Conservation (phyloP, 2,329 filamentous ascomycete genomes). For the Zymoseptoria ardabiliae region DNA sequence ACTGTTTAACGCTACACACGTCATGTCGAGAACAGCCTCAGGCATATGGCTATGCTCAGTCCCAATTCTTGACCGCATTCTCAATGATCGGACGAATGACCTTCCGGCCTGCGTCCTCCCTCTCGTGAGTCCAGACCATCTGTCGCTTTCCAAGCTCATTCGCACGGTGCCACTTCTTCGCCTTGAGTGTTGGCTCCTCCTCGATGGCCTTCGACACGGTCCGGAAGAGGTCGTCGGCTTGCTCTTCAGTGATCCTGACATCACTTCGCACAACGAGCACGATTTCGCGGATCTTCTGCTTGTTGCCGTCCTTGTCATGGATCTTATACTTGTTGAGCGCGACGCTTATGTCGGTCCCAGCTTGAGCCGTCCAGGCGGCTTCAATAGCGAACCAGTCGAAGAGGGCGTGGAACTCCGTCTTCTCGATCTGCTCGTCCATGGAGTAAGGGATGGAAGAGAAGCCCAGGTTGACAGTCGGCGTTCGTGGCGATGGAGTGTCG, state of each 20-base stretch:
- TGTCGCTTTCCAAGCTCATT: constrained; percentile 37
- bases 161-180: constrained; percentile 39
- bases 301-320: constrained; percentile 32
- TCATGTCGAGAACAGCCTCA: neutral
- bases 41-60: constrained; percentile 11
- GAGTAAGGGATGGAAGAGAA: constrained; percentile 42
- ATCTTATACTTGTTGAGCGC: constrained; percentile 42
- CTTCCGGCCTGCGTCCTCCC: constrained; percentile 36
- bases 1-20: neutral
- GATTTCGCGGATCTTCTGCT: constrained; percentile 42
- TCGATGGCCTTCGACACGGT: constrained; percentile 37
- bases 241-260: constrained; percentile 37
- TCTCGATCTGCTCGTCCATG: constrained; percentile 39
- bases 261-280: constrained; percentile 40
- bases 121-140: constrained; percentile 41
- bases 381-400: constrained; percentile 45
- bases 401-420: constrained; percentile 41
- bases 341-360: constrained; percentile 39
- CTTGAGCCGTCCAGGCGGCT: constrained; percentile 42
- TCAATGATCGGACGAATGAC: constrained; percentile 41
- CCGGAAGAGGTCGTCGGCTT: constrained; percentile 38
- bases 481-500: constrained; percentile 40
- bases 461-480: constrained; percentile 41
- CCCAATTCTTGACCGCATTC: constrained; percentile 37
- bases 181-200: constrained; percentile 31